Base-by-base conservation (phyloP, 768 basidiomycete genomes). In the Postia placenta region DNA sequence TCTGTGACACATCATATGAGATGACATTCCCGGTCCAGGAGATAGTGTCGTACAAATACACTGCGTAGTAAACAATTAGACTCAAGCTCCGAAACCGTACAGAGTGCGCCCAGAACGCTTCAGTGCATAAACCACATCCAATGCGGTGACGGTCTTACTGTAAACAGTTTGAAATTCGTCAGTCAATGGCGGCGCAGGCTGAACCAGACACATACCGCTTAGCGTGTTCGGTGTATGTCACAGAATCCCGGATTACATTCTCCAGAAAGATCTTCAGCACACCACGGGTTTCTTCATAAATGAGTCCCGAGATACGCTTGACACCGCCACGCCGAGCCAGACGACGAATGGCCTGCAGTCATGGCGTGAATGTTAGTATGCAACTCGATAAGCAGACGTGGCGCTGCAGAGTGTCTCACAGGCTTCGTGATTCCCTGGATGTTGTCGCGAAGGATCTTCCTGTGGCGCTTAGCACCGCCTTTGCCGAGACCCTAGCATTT, bases 371-470 rank as follows among this genome's bases (percentile, higher is more conserved):
- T n/a, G 30, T 45, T 19, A 49, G 45, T 22, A 35, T 3, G 30
- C 15, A 23, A 36, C 30, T n/a, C n/a, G n/a, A n/a, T n/a, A n/a
- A n/a, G n/a, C n/a, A n/a, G n/a, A n/a, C n/a, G n/a, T n/a, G n/a
- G n/a, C n/a, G n/a, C n/a, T n/a, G n/a, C n/a, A n/a, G n/a, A 40
- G 20, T 15, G 38, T 53, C 64, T 54, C 53, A 68, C 78, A 52
- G 80, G 79, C 68, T 81, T 80, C 57, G 79, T 80, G 66, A 81
- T 81, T 64, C 87, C 90, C 68, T 88, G 86, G 56, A 87, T 85
- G 71, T 83, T 88, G 67, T 87, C 83, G 53, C 85, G 83, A 56
- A 87, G 76, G 69, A 87, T 85, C 72, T 85, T 85, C 63, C 83
- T 79, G 68, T 86, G 83, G 62, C 84, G 81, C 72, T 85, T 87